Percentiles rank a stretch among this genome's conserved stretches.
Evolutionary conservation across 2,329 filamentous ascomycete species (phyloP).

Genomic region (Cladophialophora immunda): DNA sequence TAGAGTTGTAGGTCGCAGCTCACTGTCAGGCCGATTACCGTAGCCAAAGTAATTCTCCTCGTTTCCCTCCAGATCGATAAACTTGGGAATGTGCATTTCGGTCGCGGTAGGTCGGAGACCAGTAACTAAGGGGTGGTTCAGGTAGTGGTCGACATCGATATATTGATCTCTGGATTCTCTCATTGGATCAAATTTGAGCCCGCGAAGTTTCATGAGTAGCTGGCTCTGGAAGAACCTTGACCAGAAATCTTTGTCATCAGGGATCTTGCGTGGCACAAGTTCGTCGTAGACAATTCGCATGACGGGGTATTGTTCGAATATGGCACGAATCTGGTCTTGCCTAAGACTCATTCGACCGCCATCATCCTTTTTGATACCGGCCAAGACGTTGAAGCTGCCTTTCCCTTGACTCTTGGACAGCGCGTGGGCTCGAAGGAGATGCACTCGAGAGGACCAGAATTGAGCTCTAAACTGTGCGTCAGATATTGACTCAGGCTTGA

Average conservation of each 20-base stretch:
- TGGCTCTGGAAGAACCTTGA: slow-evolving; percentile 91
- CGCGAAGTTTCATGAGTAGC: slow-evolving; percentile 88
- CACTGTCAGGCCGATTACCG: slow-evolving; percentile 87
- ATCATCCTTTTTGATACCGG: slow-evolving; percentile 82
- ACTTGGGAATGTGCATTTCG: slow-evolving; percentile 78
- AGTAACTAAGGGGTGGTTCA: slow-evolving; percentile 73
- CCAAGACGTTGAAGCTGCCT: slow-evolving; percentile 92
- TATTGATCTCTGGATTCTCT: slow-evolving; percentile 73
- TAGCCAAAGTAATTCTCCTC: slow-evolving; percentile 90
- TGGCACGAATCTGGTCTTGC: slow-evolving; percentile 89
- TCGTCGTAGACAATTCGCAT: slow-evolving; percentile 92
- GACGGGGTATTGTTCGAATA: slow-evolving; percentile 91
- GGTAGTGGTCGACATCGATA: slow-evolving; percentile 65
- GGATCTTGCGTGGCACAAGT: slow-evolving; percentile 73
- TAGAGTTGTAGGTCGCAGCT: slow-evolving; percentile 80
- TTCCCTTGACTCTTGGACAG: slow-evolving; percentile 87
- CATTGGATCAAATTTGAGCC: slow-evolving; percentile 81
- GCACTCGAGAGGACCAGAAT: slow-evolving; percentile 92
- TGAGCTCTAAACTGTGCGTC: slow-evolving; percentile 84
- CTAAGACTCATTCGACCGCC: slow-evolving; percentile 84
- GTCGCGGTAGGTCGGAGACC: slow-evolving; percentile 54
- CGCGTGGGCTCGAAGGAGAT: slow-evolving; percentile 85
- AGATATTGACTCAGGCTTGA: slow-evolving; percentile 84
- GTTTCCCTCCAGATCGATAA: slow-evolving; percentile 92
- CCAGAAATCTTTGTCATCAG: slow-evolving; percentile 83